Evolutionary conservation across 1,284 basidiomycete genomes (phyloP), one percentile per base, ranked within the genome.

Genomic region (Malassezia yamatoensis): DNA sequence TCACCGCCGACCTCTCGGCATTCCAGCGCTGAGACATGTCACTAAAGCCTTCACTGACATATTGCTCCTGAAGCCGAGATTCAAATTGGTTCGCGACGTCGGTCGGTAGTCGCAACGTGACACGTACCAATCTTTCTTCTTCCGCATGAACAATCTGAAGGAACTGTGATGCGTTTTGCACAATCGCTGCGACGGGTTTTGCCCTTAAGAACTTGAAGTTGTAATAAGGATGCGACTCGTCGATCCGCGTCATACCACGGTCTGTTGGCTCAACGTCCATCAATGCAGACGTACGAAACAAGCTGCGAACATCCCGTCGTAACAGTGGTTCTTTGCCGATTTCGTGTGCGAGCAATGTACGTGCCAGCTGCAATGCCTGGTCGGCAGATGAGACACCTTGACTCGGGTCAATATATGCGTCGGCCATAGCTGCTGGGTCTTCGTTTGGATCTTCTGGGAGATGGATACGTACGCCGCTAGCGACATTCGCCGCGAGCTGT

Each of bases 151-250:
- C 82, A 63, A 98, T 94, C 64, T 90, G 84, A 33, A 98, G 79
- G 77, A 93, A 94, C 68, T 93, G 89, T 8, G 86, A 62, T 16
- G 66, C 61, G 20, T 65, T 58, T 33, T 58, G 58, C 10, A 69
- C 54, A 80, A 96, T 84, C 7, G 83, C 80, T n/a, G 75, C 75
- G 33, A 89, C 81, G 10, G 83, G 85, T 74, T 96, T 98, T 65
- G 85, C 81, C 39, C 81, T 78, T 38, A 98, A 80, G 78, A 96
- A 98, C 79, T 98, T 98, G 83, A 98, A 98, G 65, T 84, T 91
- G 72, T 85, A 90, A 77, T 87, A 94, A 0, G 84, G 82, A 75
- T 96, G 87, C 65, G 85, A 83, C 63, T 90, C 84, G 68, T 91
- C 87, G 50, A 98, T 96, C 74, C 91, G 89, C 24, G 79, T 79